These are phyloP conservation scores for Tetradesmus lagerheimii DNA, from an alignment of 139 green algal species.

Conservation along the genomic window DNA sequence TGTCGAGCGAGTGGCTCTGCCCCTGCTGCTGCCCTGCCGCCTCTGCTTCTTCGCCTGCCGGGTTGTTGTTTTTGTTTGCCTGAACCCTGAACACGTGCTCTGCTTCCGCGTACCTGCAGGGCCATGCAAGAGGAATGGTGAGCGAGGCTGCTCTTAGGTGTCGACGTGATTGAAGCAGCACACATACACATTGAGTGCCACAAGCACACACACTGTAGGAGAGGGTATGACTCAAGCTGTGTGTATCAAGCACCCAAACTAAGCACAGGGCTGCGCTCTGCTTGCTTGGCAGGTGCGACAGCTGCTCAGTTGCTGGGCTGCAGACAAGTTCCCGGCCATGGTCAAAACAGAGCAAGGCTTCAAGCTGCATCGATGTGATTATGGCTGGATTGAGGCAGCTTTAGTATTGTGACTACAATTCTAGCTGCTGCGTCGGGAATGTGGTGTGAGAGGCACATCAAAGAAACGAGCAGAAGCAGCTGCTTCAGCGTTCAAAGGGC, in stretches of 20 bases:
- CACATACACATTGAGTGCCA: not conserved
- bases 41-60: not conserved
- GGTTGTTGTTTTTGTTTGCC: not conserved
- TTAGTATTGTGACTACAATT: too few species aligned
- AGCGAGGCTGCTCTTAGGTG: not conserved
- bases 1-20: not conserved
- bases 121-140: not conserved
- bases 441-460: too few species aligned
- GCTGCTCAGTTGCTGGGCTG: not conserved
- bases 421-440: too few species aligned
- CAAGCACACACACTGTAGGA: too few species aligned
- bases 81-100: constrained; percentile 6
- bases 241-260: too few species aligned
- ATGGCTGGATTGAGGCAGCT: too few species aligned
- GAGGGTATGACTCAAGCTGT: too few species aligned
- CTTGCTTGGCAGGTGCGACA: not conserved
- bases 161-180: too few species aligned
- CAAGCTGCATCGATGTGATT: too few species aligned
- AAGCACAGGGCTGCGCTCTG: not conserved
- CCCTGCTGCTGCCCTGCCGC: not conserved
- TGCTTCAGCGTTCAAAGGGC: too few species aligned
- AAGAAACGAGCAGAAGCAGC: too few species aligned
- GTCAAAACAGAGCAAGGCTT: not conserved
- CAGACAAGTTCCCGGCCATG: not conserved
- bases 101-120: not conserved